Percentiles rank a stretch among this genome's conserved stretches.
phyloP scores from a whole-genome alignment of 495 filamentous ascomycete genomes.

The Penicillium parvum region DNA sequence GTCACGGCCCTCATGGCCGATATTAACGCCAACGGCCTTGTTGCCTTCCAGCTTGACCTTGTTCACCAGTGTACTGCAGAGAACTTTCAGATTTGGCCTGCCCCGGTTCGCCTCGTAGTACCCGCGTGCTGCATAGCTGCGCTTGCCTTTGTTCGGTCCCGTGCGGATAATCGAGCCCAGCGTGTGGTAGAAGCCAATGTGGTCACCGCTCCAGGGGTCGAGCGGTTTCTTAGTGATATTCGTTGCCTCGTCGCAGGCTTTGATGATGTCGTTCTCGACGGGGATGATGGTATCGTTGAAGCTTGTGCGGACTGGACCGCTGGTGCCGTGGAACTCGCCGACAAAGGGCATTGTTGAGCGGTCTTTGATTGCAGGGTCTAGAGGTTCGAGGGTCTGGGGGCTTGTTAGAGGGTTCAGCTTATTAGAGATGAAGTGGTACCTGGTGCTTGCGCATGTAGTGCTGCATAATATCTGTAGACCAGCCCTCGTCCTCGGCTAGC shows the following conservation, averaged over 20 bases:
- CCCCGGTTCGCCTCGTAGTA: constrained; percentile 20
- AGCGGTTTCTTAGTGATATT: constrained; percentile 16
- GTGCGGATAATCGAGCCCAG: constrained; percentile 38
- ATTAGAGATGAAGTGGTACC: constrained; percentile 24
- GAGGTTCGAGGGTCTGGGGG: constrained; percentile 13
- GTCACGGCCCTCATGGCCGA: constrained; percentile 31
- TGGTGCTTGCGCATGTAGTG: constrained; percentile 27
- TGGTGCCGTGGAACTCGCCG: constrained; percentile 24
- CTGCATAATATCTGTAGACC: constrained; percentile 35
- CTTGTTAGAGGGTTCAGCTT: neutral
- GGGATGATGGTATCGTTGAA: constrained; percentile 25
- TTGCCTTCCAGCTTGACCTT: constrained; percentile 19
- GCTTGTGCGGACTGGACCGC: constrained; percentile 27
- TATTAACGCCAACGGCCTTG: constrained; percentile 32
- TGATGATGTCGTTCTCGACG: constrained; percentile 22
- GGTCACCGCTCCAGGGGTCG: constrained; percentile 34
- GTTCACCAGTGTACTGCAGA: constrained; percentile 28
- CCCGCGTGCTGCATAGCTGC: constrained; percentile 46
- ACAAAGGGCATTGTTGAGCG: constrained; percentile 15
- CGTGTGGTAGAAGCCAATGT: constrained; percentile 31
- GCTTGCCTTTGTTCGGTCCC: constrained; percentile 38
- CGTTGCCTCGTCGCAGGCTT: constrained; percentile 20
- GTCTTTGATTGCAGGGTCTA: constrained; percentile 13
- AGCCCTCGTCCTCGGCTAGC: constrained; percentile 31
- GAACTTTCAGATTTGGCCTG: constrained; percentile 26